Conservation (phyloP, 768 basidiomycete genomes). For the Mycena haematopus region DNA sequence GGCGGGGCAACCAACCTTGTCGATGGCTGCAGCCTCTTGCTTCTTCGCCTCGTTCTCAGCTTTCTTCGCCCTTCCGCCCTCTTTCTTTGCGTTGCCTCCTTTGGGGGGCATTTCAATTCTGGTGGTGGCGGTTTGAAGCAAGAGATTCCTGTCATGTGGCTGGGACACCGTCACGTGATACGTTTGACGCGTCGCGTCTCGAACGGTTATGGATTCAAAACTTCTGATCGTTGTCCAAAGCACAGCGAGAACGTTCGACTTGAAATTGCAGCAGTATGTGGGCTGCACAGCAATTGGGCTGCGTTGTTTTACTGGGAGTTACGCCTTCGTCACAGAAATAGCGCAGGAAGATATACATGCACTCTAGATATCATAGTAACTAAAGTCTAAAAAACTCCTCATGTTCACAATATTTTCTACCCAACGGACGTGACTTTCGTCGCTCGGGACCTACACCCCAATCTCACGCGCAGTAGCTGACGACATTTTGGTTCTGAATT, state of each 20-base stretch:
- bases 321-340: too few relatives aligned
- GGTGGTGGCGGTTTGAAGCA: background rate
- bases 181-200: conserved; percentile 6
- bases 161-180: background rate
- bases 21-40: conserved; percentile 62
- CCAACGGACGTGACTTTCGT: background rate
- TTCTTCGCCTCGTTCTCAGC: conserved; percentile 91
- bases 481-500: background rate
- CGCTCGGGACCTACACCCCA: background rate
- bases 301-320: too few relatives aligned
- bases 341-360: too few relatives aligned
- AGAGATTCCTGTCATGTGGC: background rate
- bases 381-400: too few relatives aligned
- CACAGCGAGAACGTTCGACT: too few relatives aligned
- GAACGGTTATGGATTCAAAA: background rate
- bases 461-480: background rate
- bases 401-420: background rate
- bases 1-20: conserved; percentile 48
- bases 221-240: too few relatives aligned
- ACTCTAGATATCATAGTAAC: too few relatives aligned
- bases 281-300: too few relatives aligned
- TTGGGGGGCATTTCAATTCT: conserved; percentile 75
- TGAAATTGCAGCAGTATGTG: too few relatives aligned
- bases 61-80: conserved; percentile 88
- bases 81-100: conserved; percentile 91